Conservation (phyloP, 441 rosid species). For the Viola pubescens region DNA sequence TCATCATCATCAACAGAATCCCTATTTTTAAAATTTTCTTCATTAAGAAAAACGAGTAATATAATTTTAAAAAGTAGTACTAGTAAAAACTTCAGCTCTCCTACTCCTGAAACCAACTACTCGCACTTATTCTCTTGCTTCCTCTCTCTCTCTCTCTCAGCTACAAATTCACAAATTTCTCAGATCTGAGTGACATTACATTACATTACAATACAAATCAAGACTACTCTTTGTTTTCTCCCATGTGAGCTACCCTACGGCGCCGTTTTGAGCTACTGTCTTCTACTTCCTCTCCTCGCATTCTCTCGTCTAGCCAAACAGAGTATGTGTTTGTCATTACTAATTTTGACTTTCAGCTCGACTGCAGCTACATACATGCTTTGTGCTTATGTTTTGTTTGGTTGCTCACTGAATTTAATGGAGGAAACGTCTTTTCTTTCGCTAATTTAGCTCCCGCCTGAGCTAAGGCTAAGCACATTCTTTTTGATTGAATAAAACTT, state of each 20-base stretch:
- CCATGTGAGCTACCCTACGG: background rate
- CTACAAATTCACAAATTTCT: background rate
- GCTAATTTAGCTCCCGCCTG: too few relatives aligned
- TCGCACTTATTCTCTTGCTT: background rate
- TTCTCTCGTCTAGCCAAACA: background rate
- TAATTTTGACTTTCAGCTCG: background rate
- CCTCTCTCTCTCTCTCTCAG: background rate
- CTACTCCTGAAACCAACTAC: background rate
- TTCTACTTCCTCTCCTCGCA: background rate
- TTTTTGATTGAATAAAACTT: too few relatives aligned
- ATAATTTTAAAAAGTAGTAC: too few relatives aligned
- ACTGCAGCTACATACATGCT: background rate
- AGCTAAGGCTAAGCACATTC: too few relatives aligned
- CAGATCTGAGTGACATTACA: conserved; percentile 7
- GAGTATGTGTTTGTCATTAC: background rate
- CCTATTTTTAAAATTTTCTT: background rate
- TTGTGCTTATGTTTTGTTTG: background rate
- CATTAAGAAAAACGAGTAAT: too few relatives aligned
- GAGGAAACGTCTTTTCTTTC: too few relatives aligned
- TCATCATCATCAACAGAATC: too few relatives aligned
- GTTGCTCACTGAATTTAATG: background rate
- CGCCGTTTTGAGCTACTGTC: background rate
- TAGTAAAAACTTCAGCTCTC: background rate
- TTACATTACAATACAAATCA: background rate
- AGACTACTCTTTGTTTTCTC: background rate